phyloP scores from a whole-genome alignment of 2,329 filamentous ascomycete genomes.

The Talaromyces islandicus region DNA sequence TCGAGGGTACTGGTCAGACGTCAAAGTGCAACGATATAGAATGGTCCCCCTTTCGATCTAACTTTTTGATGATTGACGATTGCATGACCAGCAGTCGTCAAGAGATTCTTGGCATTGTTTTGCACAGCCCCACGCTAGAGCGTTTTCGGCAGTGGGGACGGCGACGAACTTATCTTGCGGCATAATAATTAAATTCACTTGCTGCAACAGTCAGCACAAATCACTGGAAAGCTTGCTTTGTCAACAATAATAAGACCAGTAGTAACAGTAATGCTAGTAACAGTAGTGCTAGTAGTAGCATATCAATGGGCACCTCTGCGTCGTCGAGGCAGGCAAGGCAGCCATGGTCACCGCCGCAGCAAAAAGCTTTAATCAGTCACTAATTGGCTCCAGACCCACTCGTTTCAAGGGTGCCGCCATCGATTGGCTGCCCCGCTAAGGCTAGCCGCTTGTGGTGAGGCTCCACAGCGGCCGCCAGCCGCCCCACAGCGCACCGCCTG shows the following conservation, averaged over 20 bases:
- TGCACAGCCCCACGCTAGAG: background rate
- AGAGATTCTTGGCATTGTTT: background rate
- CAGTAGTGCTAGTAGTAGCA: too few species aligned
- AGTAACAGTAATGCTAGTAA: too few species aligned
- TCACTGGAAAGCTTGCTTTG: too few species aligned
- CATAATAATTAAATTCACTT: too few species aligned
- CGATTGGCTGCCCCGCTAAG: background rate
- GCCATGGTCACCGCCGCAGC: background rate
- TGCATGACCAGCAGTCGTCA: background rate
- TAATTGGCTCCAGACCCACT: background rate
- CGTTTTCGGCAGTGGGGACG: background rate
- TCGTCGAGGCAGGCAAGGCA: background rate
- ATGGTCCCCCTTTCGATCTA: background rate
- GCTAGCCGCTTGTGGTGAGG: background rate
- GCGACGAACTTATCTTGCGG: background rate
- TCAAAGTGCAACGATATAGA: background rate
- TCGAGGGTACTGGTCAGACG: background rate
- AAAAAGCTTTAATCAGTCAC: background rate
- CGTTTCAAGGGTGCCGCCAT: background rate
- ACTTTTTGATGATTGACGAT: slow-evolving; percentile 2
- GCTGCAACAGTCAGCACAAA: too few species aligned
- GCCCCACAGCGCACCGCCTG: background rate
- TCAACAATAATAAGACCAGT: too few species aligned
- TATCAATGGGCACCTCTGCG: background rate
- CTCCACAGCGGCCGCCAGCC: background rate